Base-by-base conservation (phyloP, 495 filamentous ascomycete species). In the Neurospora sp. region DNA sequence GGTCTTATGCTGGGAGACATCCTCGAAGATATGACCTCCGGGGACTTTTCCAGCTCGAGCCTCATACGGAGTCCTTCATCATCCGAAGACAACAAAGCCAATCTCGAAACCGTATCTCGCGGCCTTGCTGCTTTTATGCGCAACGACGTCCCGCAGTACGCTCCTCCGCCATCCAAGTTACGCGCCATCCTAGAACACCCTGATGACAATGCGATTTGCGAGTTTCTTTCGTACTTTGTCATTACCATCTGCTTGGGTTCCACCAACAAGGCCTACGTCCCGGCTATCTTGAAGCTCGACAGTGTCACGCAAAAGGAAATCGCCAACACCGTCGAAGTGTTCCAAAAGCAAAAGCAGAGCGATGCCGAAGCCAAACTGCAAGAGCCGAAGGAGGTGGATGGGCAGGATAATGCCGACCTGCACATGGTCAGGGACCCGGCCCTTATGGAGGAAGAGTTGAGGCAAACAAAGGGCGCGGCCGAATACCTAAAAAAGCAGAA, bases 1-100 rank as follows among this genome's bases (percentile, higher is more conserved):
- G 94, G 93, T 69, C 85, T 88, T 68, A 85, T 92, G 39, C 85
- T 97, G 80, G 94, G 93, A 68, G 85, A 88, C 69, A 86, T 92
- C 38, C 86, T 97, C 75, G 83, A 83, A 70, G 81, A 84, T 72
- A 81, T 88, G 68, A 83, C 88, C 88, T 91, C 91, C 83, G 74
- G 81, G 75, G 77, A 83, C 37, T 86, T 85, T 71, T 91, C 94
- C 80, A 86, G 87, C 31, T 83, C 88, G 9, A 90, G 90, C 79
- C 93, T 96, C 78, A 82, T 88, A 42, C 87, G 87, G 73, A 86
- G 85, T 74, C 73, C 90, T 83, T 61, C 86, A 85, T 78, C 87
- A 77, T 74, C 85, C 83, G 74, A 85, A 79, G 85, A 76, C 74
- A 88, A 86, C 77, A 86, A 85, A 79, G 85, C 86, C 78, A 89